These are phyloP conservation scores for Lipomyces yamanashiensis DNA, from an alignment of 805 yeast genomes.

Conservation along the genomic window DNA sequence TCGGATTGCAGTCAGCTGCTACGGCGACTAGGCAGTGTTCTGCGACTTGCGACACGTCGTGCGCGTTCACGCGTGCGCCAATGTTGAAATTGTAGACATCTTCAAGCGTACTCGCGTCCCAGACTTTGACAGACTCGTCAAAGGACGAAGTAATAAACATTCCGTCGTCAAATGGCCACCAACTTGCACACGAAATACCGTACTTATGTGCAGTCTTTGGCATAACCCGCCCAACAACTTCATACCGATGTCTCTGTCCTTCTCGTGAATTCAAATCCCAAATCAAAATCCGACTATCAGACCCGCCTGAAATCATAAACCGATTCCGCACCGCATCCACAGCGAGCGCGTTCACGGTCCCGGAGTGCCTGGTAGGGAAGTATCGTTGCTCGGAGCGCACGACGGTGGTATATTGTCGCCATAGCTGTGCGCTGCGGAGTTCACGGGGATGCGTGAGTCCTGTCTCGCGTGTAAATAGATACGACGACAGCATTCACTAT, in stretches of 20 bases:
- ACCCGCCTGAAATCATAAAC: slow-evolving; percentile 70
- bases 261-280: slow-evolving; percentile 59
- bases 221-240: slow-evolving; percentile 32
- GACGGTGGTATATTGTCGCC: slow-evolving; percentile 25
- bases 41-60: slow-evolving; percentile 59
- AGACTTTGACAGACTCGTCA: slow-evolving; percentile 74
- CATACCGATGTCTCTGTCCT: slow-evolving; percentile 33
- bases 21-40: slow-evolving; percentile 63
- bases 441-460: slow-evolving; percentile 34
- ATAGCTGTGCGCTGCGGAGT: slow-evolving; percentile 30
- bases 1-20: slow-evolving; percentile 71
- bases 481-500: slow-evolving; percentile 32
- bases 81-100: slow-evolving; percentile 70
- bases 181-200: slow-evolving; percentile 73
- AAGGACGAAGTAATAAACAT: slow-evolving; percentile 82
- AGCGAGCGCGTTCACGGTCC: slow-evolving; percentile 64
- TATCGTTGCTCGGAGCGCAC: slow-evolving; percentile 31
- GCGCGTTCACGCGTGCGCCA: slow-evolving; percentile 64
- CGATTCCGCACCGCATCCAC: slow-evolving; percentile 54
- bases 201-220: slow-evolving; percentile 57
- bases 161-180: slow-evolving; percentile 93
- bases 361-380: slow-evolving; percentile 42
- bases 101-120: slow-evolving; percentile 75
- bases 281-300: slow-evolving; percentile 67
- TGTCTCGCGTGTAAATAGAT: slow-evolving; percentile 33